Evolutionary conservation across 495 filamentous ascomycete species (phyloP), one percentile per base, ranked within the genome.

Genomic region (Hypoxylon fragiforme): DNA sequence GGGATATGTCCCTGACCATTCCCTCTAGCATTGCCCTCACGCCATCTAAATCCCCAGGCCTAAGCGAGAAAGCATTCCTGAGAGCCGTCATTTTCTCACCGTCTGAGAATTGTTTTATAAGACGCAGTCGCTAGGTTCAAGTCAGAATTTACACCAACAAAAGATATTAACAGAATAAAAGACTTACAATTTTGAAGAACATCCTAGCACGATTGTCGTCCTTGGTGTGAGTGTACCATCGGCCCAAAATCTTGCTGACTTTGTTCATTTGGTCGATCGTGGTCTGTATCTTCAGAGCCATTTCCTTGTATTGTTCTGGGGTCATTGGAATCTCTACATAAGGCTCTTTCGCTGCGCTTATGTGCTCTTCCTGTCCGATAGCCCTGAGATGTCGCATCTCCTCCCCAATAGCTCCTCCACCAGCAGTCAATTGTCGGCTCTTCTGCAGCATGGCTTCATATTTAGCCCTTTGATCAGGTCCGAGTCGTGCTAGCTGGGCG

Each of bases 101-200:
- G 30, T 83, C 78, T 26, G 67, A 73, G 59, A 83, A 83, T 60
- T 91, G 87, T 45, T 77, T 77, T 49, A 74, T 69, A 28, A 89
- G 61, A 59, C 80, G 73, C 12, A 78, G 66, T 16, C 83, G 79
- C 83, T 85, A 67, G 9, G 56, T 30, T 35, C 5, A 48, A 44
- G 35, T 62, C 16, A 58, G 49, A 14, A 13, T 15, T 40, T 1
- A n/a, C 14, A 12, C 30, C 9, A 31, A 31, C 12, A 9, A 24
- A 20, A 54, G 73, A 71, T 22, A 59, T 50, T 31, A 13, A 39
- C 6, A 48, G 36, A 15, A 74, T n/a, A n/a, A n/a, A n/a, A n/a
- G n/a, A n/a, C 77, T 64, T 69, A 80, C 77, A 31, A 66, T 54
- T 40, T 68, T 72, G 45, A 75, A 78, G 58, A 75, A 80, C 56